These are phyloP conservation scores for Beauveria sp. DNA, from an alignment of 2,329 filamentous ascomycete genomes.

Conservation along the genomic window DNA sequence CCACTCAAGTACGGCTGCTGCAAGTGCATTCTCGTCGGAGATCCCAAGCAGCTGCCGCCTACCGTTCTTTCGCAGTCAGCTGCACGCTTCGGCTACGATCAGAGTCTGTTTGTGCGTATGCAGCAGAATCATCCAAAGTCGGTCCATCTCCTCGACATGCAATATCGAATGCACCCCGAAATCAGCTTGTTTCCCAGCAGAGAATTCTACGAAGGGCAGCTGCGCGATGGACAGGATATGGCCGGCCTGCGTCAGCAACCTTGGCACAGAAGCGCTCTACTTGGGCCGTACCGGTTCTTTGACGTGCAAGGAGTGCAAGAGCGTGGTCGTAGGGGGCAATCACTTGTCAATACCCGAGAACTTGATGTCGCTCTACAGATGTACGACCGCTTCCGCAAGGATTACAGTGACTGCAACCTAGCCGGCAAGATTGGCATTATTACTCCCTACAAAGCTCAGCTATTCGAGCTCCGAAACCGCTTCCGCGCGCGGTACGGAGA, in stretches of 20 bases:
- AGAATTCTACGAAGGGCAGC: constrained; percentile 84
- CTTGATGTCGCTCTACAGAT: constrained; percentile 79
- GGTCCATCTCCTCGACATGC: constrained; percentile 90
- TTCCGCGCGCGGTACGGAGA: constrained; percentile 70
- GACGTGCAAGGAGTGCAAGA: constrained; percentile 86
- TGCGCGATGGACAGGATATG: constrained; percentile 84
- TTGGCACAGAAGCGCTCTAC: constrained; percentile 76
- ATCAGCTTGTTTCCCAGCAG: constrained; percentile 86
- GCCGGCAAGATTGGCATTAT: constrained; percentile 89
- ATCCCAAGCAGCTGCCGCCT: constrained; percentile 93
- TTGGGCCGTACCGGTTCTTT: constrained; percentile 94
- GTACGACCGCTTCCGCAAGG: constrained; percentile 69
- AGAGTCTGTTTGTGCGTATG: constrained; percentile 98
- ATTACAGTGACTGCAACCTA: constrained; percentile 63
- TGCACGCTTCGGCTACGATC: constrained; percentile 88
- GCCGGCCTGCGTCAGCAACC: constrained; percentile 63
- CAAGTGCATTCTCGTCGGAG: constrained; percentile 94
- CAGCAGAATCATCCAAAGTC: constrained; percentile 83
- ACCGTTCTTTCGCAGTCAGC: constrained; percentile 94
- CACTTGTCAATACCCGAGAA: constrained; percentile 82
- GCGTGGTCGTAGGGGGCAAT: constrained; percentile 75
- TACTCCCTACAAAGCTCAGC: constrained; percentile 93
- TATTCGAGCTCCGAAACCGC: constrained; percentile 67
- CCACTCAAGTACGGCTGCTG: constrained; percentile 95
- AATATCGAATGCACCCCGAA: constrained; percentile 98